Percentiles rank a stretch among this genome's conserved stretches.
These are phyloP conservation scores for Brassica rapa DNA, from an alignment of 345 rosid species.

Conservation along the genomic window DNA sequence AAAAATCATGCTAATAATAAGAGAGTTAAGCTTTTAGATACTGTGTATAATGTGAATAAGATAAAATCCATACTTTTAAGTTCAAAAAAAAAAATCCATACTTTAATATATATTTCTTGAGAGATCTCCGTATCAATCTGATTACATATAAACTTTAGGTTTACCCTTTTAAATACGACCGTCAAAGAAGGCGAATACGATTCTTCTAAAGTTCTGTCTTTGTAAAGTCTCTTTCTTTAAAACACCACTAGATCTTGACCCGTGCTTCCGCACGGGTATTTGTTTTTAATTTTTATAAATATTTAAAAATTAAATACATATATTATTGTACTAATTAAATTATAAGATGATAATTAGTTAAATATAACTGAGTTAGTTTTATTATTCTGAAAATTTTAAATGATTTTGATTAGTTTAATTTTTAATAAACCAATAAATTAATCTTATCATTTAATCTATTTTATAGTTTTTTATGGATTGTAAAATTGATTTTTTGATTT, in stretches of 20 bases:
- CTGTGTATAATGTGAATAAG: neutral
- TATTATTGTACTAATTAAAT: no score
- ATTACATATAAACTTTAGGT: neutral
- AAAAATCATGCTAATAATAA: neutral
- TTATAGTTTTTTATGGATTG: no score
- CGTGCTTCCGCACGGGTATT: no score
- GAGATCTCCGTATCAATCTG: neutral
- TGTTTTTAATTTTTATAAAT: no score
- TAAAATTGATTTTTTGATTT: no score
- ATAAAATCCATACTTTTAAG: neutral
- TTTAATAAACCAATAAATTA: no score
- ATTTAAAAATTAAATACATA: no score
- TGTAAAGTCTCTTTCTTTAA: neutral
- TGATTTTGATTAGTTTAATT: no score
- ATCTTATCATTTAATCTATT: no score
- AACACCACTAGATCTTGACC: neutral
- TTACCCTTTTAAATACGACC: conserved; percentile 5
- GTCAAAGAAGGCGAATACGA: conserved; percentile 38
- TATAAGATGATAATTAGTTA: no score
- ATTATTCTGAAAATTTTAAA: no score
- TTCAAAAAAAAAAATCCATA: neutral
- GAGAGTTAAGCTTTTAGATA: neutral
- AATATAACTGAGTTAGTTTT: no score
- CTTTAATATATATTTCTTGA: neutral
- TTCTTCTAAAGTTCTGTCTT: neutral